Evolutionary conservation across 345 rosid genomes (phyloP).

Genomic region (Populus pruinosa): DNA sequence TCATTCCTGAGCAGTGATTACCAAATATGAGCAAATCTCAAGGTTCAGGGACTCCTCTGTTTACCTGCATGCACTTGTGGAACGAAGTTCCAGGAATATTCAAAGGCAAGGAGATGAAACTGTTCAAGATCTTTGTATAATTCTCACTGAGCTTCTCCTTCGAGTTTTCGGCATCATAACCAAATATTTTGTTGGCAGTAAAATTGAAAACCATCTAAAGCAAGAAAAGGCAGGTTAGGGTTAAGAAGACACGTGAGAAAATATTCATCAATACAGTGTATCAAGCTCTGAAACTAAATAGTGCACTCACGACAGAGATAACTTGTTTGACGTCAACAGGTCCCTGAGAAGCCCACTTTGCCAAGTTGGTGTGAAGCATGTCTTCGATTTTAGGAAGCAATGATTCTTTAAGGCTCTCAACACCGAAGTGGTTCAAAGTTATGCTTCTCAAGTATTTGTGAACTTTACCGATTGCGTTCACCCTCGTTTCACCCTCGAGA

Average conservation of each 20-base stretch:
- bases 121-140: background rate
- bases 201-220: conserved; percentile 30
- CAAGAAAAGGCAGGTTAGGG: background rate
- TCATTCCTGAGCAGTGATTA: background rate
- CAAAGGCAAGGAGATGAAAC: conserved; percentile 32
- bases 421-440: conserved; percentile 16
- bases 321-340: background rate
- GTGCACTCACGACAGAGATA: conserved; percentile 4
- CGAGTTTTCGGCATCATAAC: conserved; percentile 18
- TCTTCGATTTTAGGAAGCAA: conserved; percentile 21
- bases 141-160: conserved; percentile 15
- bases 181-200: conserved; percentile 15
- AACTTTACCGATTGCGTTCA: background rate
- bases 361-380: conserved; percentile 5
- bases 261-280: background rate
- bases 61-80: conserved; percentile 40
- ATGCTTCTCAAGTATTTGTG: conserved; percentile 17
- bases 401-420: conserved; percentile 14
- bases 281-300: too few relatives aligned
- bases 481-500: conserved; percentile 10
- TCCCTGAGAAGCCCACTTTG: background rate
- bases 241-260: background rate
- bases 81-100: conserved; percentile 37
- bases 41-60: background rate
- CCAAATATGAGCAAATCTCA: background rate